phyloP scores from a whole-genome alignment of 345 rosid species.

The Sonneratia alba region DNA sequence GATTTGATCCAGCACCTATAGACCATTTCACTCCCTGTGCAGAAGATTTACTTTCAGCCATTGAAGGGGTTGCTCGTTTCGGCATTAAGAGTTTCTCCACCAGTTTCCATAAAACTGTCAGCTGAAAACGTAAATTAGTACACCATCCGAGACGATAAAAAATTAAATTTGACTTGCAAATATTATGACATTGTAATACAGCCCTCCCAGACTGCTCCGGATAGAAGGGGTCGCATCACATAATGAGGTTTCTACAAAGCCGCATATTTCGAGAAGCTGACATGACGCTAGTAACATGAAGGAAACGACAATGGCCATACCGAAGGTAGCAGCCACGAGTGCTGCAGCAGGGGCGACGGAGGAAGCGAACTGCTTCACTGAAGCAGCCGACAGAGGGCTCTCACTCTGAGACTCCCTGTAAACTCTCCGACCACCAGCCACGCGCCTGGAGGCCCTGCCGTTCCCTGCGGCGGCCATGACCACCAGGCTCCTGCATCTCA shows the following conservation, averaged over 20 bases:
- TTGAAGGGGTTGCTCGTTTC: slow-evolving; percentile 31
- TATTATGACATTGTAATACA: not conserved
- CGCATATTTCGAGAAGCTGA: not conserved
- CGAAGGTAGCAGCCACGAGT: slow-evolving; percentile 49
- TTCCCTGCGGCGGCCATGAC: slow-evolving; percentile 38
- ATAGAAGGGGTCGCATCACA: not conserved
- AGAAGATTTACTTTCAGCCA: slow-evolving; percentile 35
- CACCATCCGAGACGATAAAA: slow-evolving; percentile 10
- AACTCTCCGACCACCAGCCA: slow-evolving; percentile 31
- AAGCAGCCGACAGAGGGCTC: slow-evolving; percentile 31
- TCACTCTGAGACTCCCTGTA: slow-evolving; percentile 57
- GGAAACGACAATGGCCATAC: slow-evolving; percentile 28
- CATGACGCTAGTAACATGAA: not conserved
- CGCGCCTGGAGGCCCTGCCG: slow-evolving; percentile 30
- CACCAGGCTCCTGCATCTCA: slow-evolving; percentile 29
- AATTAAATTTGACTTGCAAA: not conserved
- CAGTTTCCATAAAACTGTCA: slow-evolving; percentile 93
- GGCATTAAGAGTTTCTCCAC: slow-evolving; percentile 58
- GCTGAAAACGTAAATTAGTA: slow-evolving; percentile 69
- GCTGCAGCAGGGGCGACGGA: slow-evolving; percentile 49
- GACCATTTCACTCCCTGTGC: slow-evolving; percentile 66
- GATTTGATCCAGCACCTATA: slow-evolving; percentile 62
- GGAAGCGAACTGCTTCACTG: slow-evolving; percentile 53
- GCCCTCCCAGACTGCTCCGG: not conserved
- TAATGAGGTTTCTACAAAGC: not conserved